Evolutionary conservation across 257 asterid genomes (phyloP), one percentile per base, ranked within the genome.

Genomic region (Coffea canephora): DNA sequence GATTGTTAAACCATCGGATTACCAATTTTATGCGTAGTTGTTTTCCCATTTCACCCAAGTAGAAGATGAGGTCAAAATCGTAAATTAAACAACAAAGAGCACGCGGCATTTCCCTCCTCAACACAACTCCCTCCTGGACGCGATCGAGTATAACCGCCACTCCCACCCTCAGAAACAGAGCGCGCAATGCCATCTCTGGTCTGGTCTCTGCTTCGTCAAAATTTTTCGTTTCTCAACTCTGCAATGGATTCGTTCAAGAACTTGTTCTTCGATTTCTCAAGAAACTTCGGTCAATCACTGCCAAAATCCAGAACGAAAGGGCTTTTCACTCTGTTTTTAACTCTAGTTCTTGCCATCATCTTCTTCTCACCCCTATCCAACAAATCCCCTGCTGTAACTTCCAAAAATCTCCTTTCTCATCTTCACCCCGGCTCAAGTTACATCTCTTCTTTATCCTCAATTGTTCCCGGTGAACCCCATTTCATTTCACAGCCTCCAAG

Each of bases 161-260:
- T 21, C 0, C 71, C 70, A 76, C 77, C 62, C 12, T n/a, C 43
- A n/a, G 45, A 76, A 61, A 61, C 19, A 8, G 45, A 52, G 36
- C 6, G 27, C 27, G 12, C 48, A 52, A 3, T 4, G 13, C 34
- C 5, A 39, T 39, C 43, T 39, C 43, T 39, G 43, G 25, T 39
- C 43, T 39, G 43, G 25, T 14, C 34, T 73, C 68, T 50, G 14
- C 74, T 64, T 71, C 2, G 16, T 65, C 46, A n/a, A 16, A 14
- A 23, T 16, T 76, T 41, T 67, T 74, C 74, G 27, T 64, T 11
- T 21, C 54, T 48, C 34, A 36, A 43, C 69, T 76, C 70, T 62
- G 34, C 77, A 82, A 87, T 87, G 92, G 86, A 84, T 71, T 80
- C 87, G 21, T 70, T 65, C 84, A 86, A 81, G 84, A 87, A 85